Percentiles rank a stretch among this genome's conserved stretches.
phyloP scores from a whole-genome alignment of 2,329 filamentous ascomycete species.

The Calonectria leucothoes region DNA sequence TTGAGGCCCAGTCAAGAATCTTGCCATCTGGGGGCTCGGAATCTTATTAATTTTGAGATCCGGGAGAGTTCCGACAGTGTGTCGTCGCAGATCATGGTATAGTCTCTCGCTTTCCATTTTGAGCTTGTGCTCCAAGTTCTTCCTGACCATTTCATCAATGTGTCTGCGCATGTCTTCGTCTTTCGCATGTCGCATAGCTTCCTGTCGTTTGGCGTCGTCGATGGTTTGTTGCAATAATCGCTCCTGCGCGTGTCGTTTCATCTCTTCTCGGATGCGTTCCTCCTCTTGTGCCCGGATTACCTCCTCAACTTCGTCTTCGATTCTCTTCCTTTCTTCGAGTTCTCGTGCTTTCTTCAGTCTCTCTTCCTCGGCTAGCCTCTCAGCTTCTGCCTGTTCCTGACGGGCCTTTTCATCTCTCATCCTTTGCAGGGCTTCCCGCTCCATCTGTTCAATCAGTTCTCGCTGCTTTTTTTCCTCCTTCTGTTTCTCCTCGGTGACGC shows the following conservation, averaged over 20 bases:
- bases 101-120: background rate
- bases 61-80: background rate
- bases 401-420: conserved; percentile 6
- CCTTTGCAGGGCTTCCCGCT: conserved; percentile 6
- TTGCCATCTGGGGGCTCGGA: background rate
- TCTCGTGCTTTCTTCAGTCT: background rate
- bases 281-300: background rate
- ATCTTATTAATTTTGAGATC: background rate
- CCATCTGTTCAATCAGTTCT: background rate
- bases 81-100: conserved; percentile 4
- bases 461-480: background rate
- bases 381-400: background rate
- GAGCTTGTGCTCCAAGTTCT: background rate
- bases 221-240: background rate
- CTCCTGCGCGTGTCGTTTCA: background rate
- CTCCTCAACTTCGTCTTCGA: background rate
- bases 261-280: background rate
- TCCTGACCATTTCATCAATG: background rate
- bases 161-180: background rate
- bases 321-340: background rate
- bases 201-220: background rate
- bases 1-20: background rate
- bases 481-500: background rate
- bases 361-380: background rate
- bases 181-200: background rate